phyloP scores from a whole-genome alignment of 1,284 basidiomycete species.

The Tilletia caries region DNA sequence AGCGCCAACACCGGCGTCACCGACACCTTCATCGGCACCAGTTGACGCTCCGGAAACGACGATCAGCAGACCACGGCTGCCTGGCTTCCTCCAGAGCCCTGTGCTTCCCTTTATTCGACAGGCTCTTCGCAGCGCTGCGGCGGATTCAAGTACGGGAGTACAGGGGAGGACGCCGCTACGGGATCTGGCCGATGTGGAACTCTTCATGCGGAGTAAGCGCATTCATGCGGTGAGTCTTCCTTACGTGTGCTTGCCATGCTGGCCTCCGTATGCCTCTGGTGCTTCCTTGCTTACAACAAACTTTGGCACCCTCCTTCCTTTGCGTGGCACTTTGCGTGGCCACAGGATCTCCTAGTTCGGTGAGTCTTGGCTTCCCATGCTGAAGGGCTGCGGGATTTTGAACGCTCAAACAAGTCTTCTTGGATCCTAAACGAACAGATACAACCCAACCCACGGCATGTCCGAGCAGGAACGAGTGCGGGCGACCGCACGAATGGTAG shows the following conservation, averaged over 20 bases:
- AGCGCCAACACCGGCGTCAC: not conserved
- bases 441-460: slow-evolving; percentile 22
- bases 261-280: not conserved
- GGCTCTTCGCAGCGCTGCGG: not conserved
- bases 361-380: not conserved
- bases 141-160: not conserved
- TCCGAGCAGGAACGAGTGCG: slow-evolving; percentile 20
- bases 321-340: not conserved
- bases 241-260: too few relatives aligned
- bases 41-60: not conserved
- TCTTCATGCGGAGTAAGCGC: slow-evolving; percentile 11
- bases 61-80: not conserved
- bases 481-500: slow-evolving; percentile 20
- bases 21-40: not conserved
- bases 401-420: not conserved
- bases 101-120: slow-evolving; percentile 5
- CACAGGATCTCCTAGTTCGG: not conserved
- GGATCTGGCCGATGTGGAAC: slow-evolving; percentile 9
- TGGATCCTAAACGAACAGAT: slow-evolving; percentile 17
- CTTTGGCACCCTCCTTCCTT: not conserved
- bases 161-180: not conserved
- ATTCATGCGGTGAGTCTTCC: slow-evolving; percentile 7
- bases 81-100: slow-evolving; percentile 4
- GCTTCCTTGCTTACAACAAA: not conserved
- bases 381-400: not conserved